phyloP scores from a whole-genome alignment of 1,284 basidiomycete genomes.

The Lentinula novae-zelandiae region DNA sequence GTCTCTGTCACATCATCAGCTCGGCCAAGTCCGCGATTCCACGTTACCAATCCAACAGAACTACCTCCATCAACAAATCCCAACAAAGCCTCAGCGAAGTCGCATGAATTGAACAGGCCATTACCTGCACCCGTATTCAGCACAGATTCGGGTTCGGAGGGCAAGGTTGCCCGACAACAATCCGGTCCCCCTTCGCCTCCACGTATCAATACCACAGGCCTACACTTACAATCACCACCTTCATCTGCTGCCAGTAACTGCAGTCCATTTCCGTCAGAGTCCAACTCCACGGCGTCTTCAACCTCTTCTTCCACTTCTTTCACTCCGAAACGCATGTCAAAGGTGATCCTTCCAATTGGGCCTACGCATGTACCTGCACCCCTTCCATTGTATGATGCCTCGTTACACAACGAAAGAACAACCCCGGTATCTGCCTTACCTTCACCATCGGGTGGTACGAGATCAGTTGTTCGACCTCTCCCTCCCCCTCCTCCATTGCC shows the following conservation, averaged over 20 bases:
- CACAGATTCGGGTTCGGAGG: neutral
- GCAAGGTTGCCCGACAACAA: neutral
- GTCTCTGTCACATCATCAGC: neutral
- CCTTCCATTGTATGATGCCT: neutral
- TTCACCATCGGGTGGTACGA: neutral
- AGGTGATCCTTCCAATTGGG: slow-evolving; percentile 3
- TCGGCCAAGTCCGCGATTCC: slow-evolving; percentile 10
- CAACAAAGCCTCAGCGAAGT: neutral
- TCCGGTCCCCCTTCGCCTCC: neutral
- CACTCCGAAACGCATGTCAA: slow-evolving; percentile 2
- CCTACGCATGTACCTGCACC: neutral
- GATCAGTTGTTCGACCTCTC: neutral
- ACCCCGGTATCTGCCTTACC: neutral
- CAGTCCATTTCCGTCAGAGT: neutral
- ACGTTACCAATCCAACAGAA: slow-evolving; percentile 9
- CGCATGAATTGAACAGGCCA: slow-evolving; percentile 1
- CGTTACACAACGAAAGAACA: neutral
- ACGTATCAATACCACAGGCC: neutral
- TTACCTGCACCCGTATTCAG: neutral
- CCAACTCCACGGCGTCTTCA: neutral
- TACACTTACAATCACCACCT: neutral
- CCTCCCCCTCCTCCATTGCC: slow-evolving; percentile 1
- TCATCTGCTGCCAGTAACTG: neutral
- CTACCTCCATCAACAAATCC: neutral
- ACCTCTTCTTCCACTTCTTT: neutral